Base-by-base conservation (phyloP, 1,284 basidiomycete genomes). In the Clitocybe nebularis region DNA sequence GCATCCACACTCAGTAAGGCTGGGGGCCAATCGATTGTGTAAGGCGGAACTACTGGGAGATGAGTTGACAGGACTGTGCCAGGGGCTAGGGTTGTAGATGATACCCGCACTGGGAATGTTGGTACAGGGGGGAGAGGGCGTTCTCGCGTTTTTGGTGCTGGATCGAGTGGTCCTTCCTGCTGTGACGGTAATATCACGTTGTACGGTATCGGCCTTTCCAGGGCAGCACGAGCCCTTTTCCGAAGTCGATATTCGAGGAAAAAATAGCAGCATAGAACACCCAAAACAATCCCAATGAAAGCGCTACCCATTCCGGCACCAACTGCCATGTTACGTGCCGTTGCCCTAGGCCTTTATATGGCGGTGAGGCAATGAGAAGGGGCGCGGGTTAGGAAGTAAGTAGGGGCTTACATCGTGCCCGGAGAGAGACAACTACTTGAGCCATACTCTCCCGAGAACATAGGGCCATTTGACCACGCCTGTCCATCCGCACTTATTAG, bases 391-490 rank as follows among this genome's bases (percentile, higher is more conserved):
- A 13, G 6, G 11, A 23, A 22, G 20, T 19, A 45, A 25, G 20
- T 23, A 26, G n/a, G 32, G 26, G 28, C 53, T 40, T 47, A 61
- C 58, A 61, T 53, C 13, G 54, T 44, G 20, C 54, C 57, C 4
- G 63, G 54, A 19, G 67, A 56, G 10, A 75, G 58, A 50, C 74
- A 75, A 14, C 57, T 57, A 9, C 62, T 66, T 1, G 64, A 50
- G 9, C 62, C 61, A 24, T 57, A 59, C 6, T 63, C 64, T 13
- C 69, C 70, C 11, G 65, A 64, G 46, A 74, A 73, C 22, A 76
- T 45, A 0, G 75, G 75, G 0, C 75, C 75, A 45, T 68, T 67
- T 1, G 68, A 55, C 75, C 75, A 78, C 20, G 55, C 49, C 22
- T 63, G 51, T 3, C 74, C 74, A 24, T 63, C 58, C 1, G 73